These are phyloP conservation scores for Aplosporella prunicola DNA, from an alignment of 2,329 filamentous ascomycete genomes.

Conservation along the genomic window DNA sequence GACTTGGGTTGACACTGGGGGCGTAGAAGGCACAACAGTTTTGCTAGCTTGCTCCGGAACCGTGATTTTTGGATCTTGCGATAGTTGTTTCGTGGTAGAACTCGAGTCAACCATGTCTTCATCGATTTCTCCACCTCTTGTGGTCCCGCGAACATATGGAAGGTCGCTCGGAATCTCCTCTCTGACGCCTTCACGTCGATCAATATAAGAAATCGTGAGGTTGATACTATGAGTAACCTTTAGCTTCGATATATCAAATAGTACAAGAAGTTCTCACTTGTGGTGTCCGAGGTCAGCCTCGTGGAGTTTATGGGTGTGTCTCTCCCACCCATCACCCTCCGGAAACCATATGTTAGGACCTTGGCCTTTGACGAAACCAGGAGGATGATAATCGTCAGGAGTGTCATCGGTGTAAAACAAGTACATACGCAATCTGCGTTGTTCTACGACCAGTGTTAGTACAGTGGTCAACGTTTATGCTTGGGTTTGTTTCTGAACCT, in stretches of 20 bases:
- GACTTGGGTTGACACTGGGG: too few relatives aligned
- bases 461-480: not conserved
- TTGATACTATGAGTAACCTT: slow-evolving; percentile 17
- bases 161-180: slow-evolving; percentile 25
- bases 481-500: too few relatives aligned
- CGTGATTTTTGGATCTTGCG: too few relatives aligned
- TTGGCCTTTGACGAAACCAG: slow-evolving; percentile 28
- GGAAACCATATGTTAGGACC: slow-evolving; percentile 29
- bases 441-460: not conserved
- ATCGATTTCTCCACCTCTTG: too few relatives aligned
- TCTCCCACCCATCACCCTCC: slow-evolving; percentile 29
- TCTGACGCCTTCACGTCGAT: too few relatives aligned
- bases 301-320: slow-evolving; percentile 24
- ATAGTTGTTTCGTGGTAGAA: too few relatives aligned
- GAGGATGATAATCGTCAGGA: slow-evolving; percentile 30
- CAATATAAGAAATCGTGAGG: not conserved
- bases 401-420: slow-evolving; percentile 37
- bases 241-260: slow-evolving; percentile 12
- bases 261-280: slow-evolving; percentile 25
- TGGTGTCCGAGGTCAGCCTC: slow-evolving; percentile 32
- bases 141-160: too few relatives aligned
- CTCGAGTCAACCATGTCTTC: too few relatives aligned
- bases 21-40: too few relatives aligned
- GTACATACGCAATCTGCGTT: slow-evolving; percentile 28
- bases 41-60: too few relatives aligned